Percentiles rank a stretch among this genome's conserved stretches.
phyloP scores from a whole-genome alignment of 2,329 filamentous ascomycete species.

The Emericellopsis cladophorae region DNA sequence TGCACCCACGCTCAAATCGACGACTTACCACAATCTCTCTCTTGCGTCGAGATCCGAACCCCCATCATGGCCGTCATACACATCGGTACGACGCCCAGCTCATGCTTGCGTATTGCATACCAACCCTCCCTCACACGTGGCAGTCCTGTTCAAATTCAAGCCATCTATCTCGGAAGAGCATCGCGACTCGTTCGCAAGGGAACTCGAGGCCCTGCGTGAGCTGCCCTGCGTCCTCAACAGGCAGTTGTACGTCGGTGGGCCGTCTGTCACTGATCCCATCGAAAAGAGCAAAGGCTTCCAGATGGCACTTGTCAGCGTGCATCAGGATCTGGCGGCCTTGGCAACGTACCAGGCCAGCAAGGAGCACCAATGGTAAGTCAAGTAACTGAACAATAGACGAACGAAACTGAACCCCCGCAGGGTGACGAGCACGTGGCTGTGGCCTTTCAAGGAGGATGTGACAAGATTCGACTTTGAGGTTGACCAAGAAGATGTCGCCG shows the following conservation, averaged over 20 bases:
- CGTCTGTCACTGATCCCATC: conserved; percentile 36
- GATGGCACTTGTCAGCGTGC: conserved; percentile 37
- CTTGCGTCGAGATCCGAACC: background rate
- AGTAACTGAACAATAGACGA: background rate
- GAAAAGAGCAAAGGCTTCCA: conserved; percentile 40
- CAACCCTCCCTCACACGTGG: background rate
- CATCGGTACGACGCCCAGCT: conserved; percentile 12
- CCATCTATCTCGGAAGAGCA: conserved; percentile 25
- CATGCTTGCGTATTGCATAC: background rate
- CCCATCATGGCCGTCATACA: conserved; percentile 19
- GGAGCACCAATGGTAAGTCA: conserved; percentile 33
- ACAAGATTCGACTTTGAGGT: conserved; percentile 42
- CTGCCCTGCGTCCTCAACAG: conserved; percentile 33
- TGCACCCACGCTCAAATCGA: background rate
- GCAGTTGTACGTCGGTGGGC: conserved; percentile 37
- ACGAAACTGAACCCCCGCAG: conserved; percentile 13
- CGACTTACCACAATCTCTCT: background rate
- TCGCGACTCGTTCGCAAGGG: conserved; percentile 27
- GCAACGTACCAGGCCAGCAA: conserved; percentile 37
- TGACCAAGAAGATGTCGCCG: conserved; percentile 7
- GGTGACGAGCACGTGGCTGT: conserved; percentile 35
- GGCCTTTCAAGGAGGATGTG: conserved; percentile 39
- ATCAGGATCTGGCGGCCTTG: conserved; percentile 28
- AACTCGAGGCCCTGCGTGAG: conserved; percentile 34
- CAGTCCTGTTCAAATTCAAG: conserved; percentile 37